Base-by-base conservation (phyloP, 306 rosid genomes). In the Pueraria montana region DNA sequence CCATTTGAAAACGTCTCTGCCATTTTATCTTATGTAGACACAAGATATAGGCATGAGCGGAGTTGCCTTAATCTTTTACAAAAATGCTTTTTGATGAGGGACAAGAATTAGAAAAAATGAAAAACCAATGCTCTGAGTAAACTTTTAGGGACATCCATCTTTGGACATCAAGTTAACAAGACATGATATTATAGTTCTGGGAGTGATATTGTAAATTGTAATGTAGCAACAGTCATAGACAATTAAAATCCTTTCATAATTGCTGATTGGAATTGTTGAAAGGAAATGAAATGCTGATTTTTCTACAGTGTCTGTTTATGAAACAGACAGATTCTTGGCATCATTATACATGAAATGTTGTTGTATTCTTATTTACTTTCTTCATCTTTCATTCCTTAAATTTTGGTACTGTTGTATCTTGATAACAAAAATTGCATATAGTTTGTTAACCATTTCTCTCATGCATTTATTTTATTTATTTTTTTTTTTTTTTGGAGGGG, bases 191-290 rank as follows among this genome's bases (percentile, higher is more conserved):
- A 52, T 43, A 71, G 50, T 55, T 68, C 14, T 62, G 38, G 38
- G 50, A 68, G 55, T 46, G 64, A 68, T 76, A 75, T 59, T 75
- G 27, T 62, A 73, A 65, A 75, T 58, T 74, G 40, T 62, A 72
- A 34, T 49, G 56, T 17, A 38, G 48, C 38, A 49, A 36, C 34
- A 4, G 38, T 18, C 43, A 27, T 13, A 76, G 65, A 23, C 63
- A 23, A 48, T 77, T 58, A 34, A 23, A 59, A 9, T 63, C 34
- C 27, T 46, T 48, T 83, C n/a, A 59, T 6, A 24, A 24, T 48
- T 56, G 4, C 45, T 24, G 45, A 73, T 52, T 74, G 30, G 34
- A 73, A 48, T 71, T 27, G 61, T 74, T 43, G 34, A 76, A 73
- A 55, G 64, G 69, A 80, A 58, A 56, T 21, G 27, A 42, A 42